Base-by-base conservation (phyloP, 2,329 filamentous ascomycete genomes). In the Sclerotinia trifoliorum region DNA sequence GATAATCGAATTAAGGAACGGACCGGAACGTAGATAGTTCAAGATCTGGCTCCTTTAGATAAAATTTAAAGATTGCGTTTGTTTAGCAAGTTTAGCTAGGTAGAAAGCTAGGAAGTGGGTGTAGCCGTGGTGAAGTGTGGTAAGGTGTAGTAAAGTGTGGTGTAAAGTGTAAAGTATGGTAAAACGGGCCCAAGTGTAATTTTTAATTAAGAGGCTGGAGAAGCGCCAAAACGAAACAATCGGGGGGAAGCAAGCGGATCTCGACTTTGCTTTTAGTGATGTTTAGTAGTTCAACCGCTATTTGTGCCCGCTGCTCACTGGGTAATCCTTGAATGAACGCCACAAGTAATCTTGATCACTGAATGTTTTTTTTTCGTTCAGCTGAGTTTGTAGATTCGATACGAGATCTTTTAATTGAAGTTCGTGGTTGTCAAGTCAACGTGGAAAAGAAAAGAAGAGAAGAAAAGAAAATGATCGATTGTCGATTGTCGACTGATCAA, bases 181-280 rank as follows among this genome's bases (percentile, higher is more conserved):
- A 35, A 35, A 44, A 52, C n/a, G 58, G 44, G 42, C 44, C 55
- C n/a, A 42, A 51, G 19, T 56, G 62, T 32, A 65, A 66, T 21
- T 66, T 66, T 66, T 66, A 66, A 66, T 61, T 39, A 66, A 61
- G 65, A 66, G 65, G 65, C 65, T 66, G 65, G 65, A 66, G 54
- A 61, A 32, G 65, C 29, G 54, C 29, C 55, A 51, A 61, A 66
- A 26, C n/a, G 44, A 62, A 62, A 42, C 55, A 58, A 58, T 58
- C 8, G 35, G 35, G n/a, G n/a, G n/a, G 32, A 29, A 58, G 39
- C 55, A 64, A 64, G 61, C 61, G 61, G 52, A 64, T 48, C 61
- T 51, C n/a, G 55, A 58, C 6, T 58, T 44, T 42, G 35, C 15
- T 58, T 58, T 57, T 42, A 57, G 55, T 42, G 55, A 42, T 42